Evolutionary conservation across 2,329 filamentous ascomycete species (phyloP), one percentile per base, ranked within the genome.

Genomic region (Metarhizium anisopliae): DNA sequence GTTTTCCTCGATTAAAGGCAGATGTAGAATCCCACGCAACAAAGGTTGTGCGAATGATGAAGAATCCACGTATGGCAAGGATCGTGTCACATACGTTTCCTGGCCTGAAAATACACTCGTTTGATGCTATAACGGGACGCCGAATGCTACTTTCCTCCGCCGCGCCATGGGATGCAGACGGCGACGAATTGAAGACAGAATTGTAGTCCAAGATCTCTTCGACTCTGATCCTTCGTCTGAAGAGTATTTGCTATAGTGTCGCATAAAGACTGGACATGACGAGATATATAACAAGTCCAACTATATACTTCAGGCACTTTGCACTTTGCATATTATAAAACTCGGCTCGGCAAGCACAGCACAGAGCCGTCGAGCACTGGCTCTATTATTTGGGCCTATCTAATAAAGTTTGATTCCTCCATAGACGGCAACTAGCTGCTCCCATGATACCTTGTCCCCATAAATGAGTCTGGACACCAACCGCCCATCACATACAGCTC

Each of bases 21-120:
- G 55, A 57, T 47, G 51, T 57, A 47, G 47, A 57, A 57, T 47
- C 42, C 13, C 30, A 11, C 32, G 57, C 57, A 10, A 54, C 42
- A 54, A 38, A 54, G 54, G 18, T 58, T 20, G 56, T 54, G 18
- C 30, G 2, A 13, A 7, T 29, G 13, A 56, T 56, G 57, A 52
- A 52, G 4, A 56, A 50, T 42, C 54, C 54, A 47, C 49, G 54
- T 30, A 58, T 56, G 25, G 54, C 54, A 35, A 58, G 54, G 50
- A 52, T 58, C 35, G 2, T 58, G n/a, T 53, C 54, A 16, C 54
- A 58, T 56, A 58, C 56, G 20, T 56, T 56, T 52, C 57, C 57
- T 29, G 47, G 32, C 2, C 25, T 56, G 40, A n/a, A 54, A 2
- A 38, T 56, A 49, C 52, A 20, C 40, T 56, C 54, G 10, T 58